phyloP scores from a whole-genome alignment of 2,329 filamentous ascomycete genomes.

The Ceratocystis cacaofunesta region DNA sequence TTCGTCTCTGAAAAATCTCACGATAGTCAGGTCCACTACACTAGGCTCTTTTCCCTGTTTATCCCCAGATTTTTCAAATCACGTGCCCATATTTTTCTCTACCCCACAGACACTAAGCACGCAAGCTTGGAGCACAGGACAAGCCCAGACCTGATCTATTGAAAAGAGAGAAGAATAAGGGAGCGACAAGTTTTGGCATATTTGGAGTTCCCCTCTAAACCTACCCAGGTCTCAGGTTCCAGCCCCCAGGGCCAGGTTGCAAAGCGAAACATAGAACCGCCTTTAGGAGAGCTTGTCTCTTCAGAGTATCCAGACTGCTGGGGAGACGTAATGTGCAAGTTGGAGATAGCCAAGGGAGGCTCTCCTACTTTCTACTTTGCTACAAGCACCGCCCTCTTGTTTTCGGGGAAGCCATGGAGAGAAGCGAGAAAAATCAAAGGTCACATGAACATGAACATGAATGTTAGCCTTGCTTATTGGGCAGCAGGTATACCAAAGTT shows the following conservation, averaged over 20 bases:
- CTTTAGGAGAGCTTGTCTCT: background rate
- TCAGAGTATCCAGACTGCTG: background rate
- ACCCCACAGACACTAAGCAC: background rate
- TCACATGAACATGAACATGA: background rate
- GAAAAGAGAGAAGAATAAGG: background rate
- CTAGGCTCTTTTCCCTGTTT: background rate
- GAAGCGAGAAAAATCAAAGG: background rate
- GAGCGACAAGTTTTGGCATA: background rate
- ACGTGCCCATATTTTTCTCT: background rate
- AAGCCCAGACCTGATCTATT: background rate
- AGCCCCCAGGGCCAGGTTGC: background rate
- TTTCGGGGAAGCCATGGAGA: background rate
- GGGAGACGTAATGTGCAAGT: background rate
- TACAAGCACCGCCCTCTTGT: background rate
- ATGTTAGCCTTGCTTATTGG: background rate
- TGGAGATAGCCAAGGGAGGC: background rate
- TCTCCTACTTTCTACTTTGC: background rate
- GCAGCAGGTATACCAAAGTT: background rate
- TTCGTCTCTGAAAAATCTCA: background rate
- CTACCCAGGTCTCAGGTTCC: background rate
- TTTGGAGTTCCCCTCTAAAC: background rate
- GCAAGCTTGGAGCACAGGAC: background rate
- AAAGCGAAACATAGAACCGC: background rate
- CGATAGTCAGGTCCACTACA: background rate
- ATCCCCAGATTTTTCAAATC: conserved; percentile 1